A percentile compares a stretch with the other conserved stretches of the same genome.
Evolutionary conservation across 768 basidiomycete species (phyloP).

Genomic region (Lyophyllum shimeji): DNA sequence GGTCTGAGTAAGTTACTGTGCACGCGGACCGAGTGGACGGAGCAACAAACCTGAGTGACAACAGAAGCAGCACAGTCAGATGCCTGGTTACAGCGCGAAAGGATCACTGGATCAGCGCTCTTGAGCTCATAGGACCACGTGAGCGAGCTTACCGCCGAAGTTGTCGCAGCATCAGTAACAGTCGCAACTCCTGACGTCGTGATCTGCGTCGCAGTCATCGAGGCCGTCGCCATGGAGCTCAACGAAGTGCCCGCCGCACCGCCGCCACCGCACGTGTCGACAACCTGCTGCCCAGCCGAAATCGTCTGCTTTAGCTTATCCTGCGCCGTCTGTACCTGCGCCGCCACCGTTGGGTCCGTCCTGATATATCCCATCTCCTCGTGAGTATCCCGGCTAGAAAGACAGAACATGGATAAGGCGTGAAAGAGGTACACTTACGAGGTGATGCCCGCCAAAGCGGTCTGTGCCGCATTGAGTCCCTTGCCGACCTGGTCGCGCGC

Average conservation of each 20-base stretch:
- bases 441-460: slow-evolving; percentile 14
- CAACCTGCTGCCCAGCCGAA: slow-evolving; percentile 9
- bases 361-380: background rate
- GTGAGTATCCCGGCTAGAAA: too few relatives aligned
- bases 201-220: slow-evolving; percentile 2
- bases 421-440: slow-evolving; percentile 4
- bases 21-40: too few relatives aligned
- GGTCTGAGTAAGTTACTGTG: too few relatives aligned
- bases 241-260: background rate
- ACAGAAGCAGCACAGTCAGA: too few relatives aligned
- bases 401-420: too few relatives aligned
- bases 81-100: too few relatives aligned
- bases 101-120: too few relatives aligned
- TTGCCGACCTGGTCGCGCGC: slow-evolving; percentile 17
- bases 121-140: too few relatives aligned
- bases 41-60: too few relatives aligned
- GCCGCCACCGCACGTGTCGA: slow-evolving; percentile 7
- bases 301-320: slow-evolving; percentile 13
- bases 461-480: slow-evolving; percentile 18
- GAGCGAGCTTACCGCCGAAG: too few relatives aligned
- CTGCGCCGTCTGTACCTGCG: slow-evolving; percentile 7
- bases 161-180: background rate
- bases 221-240: slow-evolving; percentile 1
- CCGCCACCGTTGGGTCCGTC: slow-evolving; percentile 5
- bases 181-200: background rate